Base-by-base conservation (phyloP, 805 yeast genomes). In the Grigorovia transvaalensis region DNA sequence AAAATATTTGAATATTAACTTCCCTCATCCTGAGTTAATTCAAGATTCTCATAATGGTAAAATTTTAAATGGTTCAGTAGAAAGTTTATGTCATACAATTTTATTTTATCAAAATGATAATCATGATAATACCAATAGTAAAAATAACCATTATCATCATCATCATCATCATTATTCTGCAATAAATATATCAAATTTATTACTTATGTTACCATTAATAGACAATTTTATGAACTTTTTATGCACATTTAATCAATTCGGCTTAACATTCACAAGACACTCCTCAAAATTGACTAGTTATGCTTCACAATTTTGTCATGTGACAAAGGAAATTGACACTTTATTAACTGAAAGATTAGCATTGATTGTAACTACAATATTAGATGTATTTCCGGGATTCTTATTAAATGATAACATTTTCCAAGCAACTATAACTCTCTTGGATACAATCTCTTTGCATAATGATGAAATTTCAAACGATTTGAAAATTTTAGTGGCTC, bases 21-120 rank as follows among this genome's bases (percentile, higher is more conserved):
- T 73, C 54, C 85, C 86, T 9, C 90, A 84, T 59, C 88, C 88
- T 6, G 80, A 77, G 46, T 62, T 83, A 30, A 71, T 68, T 38
- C 54, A 79, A 52, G 87, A 83, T 59, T 63, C 66, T 17, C 63
- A 69, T 4, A 43, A 23, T 13, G 74, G 77, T 19, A 75, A 76
- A 18, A 69, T 76, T 19, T 56, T 74, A 8, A 73, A 77, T 20
- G 87, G 87, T 18, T 64, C 87, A 0, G 61, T 79, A 11, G 96
- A 89, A 64, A 78, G 89, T 46, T 73, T 89, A 41, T 79, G 90
- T 51, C 97, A 90, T 67, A 77, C 85, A 2, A 71, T 87, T 27
- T 64, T 88, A 15, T 82, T 82, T 64, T 51, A 45, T 17, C 38
- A 52, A 7, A 40, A 51, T 17, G 19, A 45, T 9, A 40, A 51